Percentiles rank a stretch among this genome's conserved stretches.
Evolutionary conservation across 129 eudicot species (phyloP).

Genomic region (Centella asiatica): DNA sequence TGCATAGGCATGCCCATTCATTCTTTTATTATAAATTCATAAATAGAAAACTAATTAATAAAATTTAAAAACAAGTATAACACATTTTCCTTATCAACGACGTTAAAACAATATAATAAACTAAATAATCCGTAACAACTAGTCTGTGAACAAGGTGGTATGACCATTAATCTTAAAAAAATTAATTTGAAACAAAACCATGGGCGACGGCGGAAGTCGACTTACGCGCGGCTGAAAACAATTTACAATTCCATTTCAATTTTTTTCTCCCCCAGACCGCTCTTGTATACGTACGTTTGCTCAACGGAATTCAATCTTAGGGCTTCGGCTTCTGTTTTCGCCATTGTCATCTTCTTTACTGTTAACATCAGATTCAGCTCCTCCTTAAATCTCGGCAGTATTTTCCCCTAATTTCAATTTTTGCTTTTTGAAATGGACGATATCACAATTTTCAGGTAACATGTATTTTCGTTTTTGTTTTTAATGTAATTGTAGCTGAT

Average conservation of each 20-base stretch:
- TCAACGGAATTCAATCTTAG: neutral
- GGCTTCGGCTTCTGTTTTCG: neutral
- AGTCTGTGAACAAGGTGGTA: no score
- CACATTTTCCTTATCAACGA: no score
- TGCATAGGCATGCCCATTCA: no score
- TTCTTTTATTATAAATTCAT: no score
- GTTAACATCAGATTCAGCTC: no score
- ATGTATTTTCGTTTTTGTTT: neutral
- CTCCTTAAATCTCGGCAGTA: neutral
- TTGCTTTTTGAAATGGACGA: neutral
- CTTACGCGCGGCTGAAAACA: constrained; percentile 10
- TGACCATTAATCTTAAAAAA: no score
- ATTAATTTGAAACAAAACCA: constrained; percentile 2
- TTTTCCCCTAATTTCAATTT: neutral
- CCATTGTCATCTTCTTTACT: neutral
- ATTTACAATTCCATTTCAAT: neutral
- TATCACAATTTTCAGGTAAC: neutral
- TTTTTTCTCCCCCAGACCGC: neutral
- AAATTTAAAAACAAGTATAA: no score
- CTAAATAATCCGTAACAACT: no score
- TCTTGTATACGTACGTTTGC: neutral
- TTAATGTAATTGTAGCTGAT: neutral
- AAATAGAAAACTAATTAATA: no score
- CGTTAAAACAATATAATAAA: no score
- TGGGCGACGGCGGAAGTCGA: neutral